phyloP scores from a whole-genome alignment of 805 yeast species.

The Wickerhamomyces mucosus region DNA sequence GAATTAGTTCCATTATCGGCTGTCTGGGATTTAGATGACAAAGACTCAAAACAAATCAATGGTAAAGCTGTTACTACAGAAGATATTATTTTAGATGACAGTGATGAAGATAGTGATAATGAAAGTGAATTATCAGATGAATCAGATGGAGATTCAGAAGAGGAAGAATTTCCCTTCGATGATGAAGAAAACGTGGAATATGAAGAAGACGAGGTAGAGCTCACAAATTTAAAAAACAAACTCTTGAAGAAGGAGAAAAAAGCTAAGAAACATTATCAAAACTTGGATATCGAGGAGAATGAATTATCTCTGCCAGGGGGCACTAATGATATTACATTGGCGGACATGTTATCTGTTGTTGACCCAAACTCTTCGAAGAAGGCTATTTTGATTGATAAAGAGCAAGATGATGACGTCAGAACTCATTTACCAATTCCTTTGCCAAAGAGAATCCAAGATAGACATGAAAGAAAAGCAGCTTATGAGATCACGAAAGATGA shows the following conservation, averaged over 20 bases:
- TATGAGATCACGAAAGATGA: conserved; percentile 83
- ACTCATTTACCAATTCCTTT: conserved; percentile 68
- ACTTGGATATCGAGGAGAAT: conserved; percentile 51
- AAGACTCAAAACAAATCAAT: conserved; percentile 26
- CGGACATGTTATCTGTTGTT: conserved; percentile 67
- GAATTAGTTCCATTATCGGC: conserved; percentile 74
- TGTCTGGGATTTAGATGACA: conserved; percentile 79
- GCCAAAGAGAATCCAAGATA: conserved; percentile 76
- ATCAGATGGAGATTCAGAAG: conserved; percentile 17
- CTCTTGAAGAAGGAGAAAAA: conserved; percentile 26
- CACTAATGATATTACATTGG: conserved; percentile 49
- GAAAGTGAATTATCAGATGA: conserved; percentile 18
- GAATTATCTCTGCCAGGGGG: conserved; percentile 60
- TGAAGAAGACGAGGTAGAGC: conserved; percentile 44
- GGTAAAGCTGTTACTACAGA: conserved; percentile 15
- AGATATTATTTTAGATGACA: conserved; percentile 12
- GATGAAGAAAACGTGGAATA: conserved; percentile 26
- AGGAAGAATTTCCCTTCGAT: conserved; percentile 18
- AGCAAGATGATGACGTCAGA: conserved; percentile 24
- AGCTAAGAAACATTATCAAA: conserved; percentile 39
- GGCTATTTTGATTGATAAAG: conserved; percentile 35
- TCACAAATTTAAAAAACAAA: conserved; percentile 37
- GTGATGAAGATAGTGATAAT: conserved; percentile 17
- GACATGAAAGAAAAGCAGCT: conserved; percentile 83
- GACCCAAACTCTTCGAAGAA: conserved; percentile 40